Percentiles rank a stretch among this genome's conserved stretches.
phyloP scores from a whole-genome alignment of 306 rosid species.

The Dalbergia cultrata region DNA sequence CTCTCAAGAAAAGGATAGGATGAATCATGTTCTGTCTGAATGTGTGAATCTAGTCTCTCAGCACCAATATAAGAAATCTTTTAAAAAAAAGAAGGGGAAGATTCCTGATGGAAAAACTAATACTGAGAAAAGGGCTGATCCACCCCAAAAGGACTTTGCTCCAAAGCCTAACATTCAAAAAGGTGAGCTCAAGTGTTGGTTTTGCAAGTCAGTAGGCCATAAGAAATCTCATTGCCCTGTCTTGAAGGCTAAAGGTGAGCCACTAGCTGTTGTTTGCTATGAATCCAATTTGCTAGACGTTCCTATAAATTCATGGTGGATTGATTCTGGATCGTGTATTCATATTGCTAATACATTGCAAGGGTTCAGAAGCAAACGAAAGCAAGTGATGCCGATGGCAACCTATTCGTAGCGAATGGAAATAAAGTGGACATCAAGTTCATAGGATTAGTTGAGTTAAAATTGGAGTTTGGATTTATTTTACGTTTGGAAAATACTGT shows the following conservation, averaged over 20 bases:
- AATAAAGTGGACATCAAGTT: too few relatives aligned
- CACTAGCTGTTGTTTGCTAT: not conserved
- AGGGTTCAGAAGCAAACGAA: not conserved
- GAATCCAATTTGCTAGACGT: not conserved
- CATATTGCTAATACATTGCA: not conserved
- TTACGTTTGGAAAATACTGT: too few relatives aligned
- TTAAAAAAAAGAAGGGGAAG: not conserved
- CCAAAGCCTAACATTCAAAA: not conserved
- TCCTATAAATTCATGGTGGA: slow-evolving; percentile 9
- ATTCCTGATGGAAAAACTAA: not conserved
- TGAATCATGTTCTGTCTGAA: not conserved
- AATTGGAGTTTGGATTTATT: too few relatives aligned
- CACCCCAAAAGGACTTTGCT: not conserved
- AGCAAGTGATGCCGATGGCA: not conserved
- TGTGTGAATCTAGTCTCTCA: not conserved
- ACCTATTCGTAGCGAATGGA: not conserved
- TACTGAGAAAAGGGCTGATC: not conserved
- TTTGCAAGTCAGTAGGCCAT: too few relatives aligned
- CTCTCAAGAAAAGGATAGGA: not conserved
- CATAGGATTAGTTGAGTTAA: too few relatives aligned
- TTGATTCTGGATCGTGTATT: slow-evolving; percentile 2
- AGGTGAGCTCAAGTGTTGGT: not conserved
- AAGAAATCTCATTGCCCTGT: not conserved
- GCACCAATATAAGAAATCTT: not conserved
- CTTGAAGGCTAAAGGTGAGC: not conserved